Percentiles rank a stretch among this genome's conserved stretches.
These are phyloP conservation scores for Colletotrichum sojae DNA, from an alignment of 2,329 filamentous ascomycete species.

Conservation along the genomic window DNA sequence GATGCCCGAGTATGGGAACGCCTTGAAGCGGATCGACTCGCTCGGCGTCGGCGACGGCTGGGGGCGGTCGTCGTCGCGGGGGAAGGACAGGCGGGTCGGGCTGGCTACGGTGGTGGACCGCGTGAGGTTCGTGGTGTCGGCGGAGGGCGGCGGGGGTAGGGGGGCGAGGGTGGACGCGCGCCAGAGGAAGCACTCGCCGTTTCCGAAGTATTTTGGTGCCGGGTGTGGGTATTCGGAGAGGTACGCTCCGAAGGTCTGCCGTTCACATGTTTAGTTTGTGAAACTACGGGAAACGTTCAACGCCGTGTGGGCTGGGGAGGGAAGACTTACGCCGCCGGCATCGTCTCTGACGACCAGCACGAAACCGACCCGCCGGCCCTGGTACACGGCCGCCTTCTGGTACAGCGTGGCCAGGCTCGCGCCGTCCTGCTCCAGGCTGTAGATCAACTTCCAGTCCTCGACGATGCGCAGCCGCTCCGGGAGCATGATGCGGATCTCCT, in stretches of 20 bases:
- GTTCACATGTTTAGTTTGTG: neutral
- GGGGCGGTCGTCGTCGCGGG: constrained; percentile 43
- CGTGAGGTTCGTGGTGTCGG: constrained; percentile 63
- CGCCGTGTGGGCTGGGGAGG: neutral
- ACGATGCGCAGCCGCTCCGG: constrained; percentile 89
- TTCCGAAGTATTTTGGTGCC: constrained; percentile 89
- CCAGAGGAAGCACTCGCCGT: constrained; percentile 90
- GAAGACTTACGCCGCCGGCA: constrained; percentile 76
- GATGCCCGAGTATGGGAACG: constrained; percentile 94
- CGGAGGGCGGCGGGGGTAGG: constrained; percentile 65
- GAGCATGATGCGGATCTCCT: constrained; percentile 92
- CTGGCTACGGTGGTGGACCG: constrained; percentile 59
- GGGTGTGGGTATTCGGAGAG: constrained; percentile 90
- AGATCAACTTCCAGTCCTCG: constrained; percentile 88
- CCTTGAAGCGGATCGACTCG: constrained; percentile 92
- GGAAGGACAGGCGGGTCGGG: constrained; percentile 42
- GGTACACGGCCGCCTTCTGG: constrained; percentile 78
- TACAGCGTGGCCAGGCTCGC: constrained; percentile 91
- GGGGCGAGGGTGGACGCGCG: constrained; percentile 71
- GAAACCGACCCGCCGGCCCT: constrained; percentile 83
- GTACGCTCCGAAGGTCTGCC: constrained; percentile 89
- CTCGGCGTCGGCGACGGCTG: constrained; percentile 64
- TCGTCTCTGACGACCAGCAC: constrained; percentile 89
- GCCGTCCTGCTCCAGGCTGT: constrained; percentile 93
- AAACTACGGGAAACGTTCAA: neutral